Evolutionary conservation across 2,329 filamentous ascomycete species (phyloP), one percentile per base, ranked within the genome.

Genomic region (Venturia carpophila): DNA sequence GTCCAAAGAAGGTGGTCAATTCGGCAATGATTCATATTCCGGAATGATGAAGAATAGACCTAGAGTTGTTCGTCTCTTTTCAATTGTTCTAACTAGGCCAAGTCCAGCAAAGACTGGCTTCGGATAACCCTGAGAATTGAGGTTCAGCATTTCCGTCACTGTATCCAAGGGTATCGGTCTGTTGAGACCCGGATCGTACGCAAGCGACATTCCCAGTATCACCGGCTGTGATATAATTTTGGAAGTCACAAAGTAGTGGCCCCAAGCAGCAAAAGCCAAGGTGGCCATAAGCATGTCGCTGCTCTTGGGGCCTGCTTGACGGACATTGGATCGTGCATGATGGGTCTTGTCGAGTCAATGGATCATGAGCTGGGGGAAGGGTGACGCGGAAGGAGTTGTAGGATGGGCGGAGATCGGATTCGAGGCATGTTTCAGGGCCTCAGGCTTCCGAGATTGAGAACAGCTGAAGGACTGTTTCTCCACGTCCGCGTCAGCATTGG

Each of bases 1-100:
- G 80, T 85, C 85, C 85, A 88, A 2, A 75, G 77, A 61, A 87
- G 74, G 1, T 78, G 69, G 63, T 86, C 83, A 62, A 79, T 76
- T 58, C 79, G 79, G 30, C 78, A 73, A 63, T 75, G 79, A 2
- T 70, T 74, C 60, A 65, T 72, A 71, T 76, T 69, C 70, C 63
- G 75, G 76, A 67, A 70, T 77, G 21, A 80, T 68, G 10, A 76
- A 76, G 72, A 80, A 85, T 27, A 79, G 76, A 1, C 79, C 78
- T 15, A 85, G 70, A 0, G 80, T 73, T 2, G 79, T 78, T 66
- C 83, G 76, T 7, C 79, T 74, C 64, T 83, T 81, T 67, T 84
- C 82, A 66, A 79, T 75, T 0, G 80, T 81, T 55, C 79, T 60
- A 69, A 70, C 19, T 30, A 68, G 41, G 62, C 67, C 52, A 34